Evolutionary conservation across 306 rosid genomes (phyloP).

Genomic region (Medicago truncatula): DNA sequence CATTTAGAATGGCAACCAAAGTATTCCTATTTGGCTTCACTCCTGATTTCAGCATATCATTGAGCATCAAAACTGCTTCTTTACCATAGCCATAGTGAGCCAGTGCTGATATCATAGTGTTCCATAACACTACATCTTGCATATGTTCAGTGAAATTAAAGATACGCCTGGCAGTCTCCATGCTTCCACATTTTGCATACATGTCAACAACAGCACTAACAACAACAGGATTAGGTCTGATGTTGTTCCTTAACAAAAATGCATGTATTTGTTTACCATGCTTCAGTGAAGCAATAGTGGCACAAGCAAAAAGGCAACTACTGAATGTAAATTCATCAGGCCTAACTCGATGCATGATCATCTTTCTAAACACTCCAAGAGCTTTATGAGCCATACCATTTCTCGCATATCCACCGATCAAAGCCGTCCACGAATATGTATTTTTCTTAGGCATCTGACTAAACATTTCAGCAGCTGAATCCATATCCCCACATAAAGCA

Average conservation of each 20-base stretch:
- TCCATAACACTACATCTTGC: conserved; percentile 78
- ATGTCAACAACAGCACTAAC: conserved; percentile 78
- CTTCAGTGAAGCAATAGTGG: conserved; percentile 62
- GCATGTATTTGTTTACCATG: conserved; percentile 78
- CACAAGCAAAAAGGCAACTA: conserved; percentile 82
- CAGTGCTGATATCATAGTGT: conserved; percentile 73
- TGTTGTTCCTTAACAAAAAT: conserved; percentile 58
- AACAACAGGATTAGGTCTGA: conserved; percentile 69
- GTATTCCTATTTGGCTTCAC: conserved; percentile 71
- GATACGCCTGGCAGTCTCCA: conserved; percentile 58
- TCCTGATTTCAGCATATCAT: conserved; percentile 62
- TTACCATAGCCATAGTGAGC: conserved; percentile 68
- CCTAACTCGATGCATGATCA: conserved; percentile 56
- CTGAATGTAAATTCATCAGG: conserved; percentile 89
- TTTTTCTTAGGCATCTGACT: conserved; percentile 73
- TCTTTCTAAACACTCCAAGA: conserved; percentile 62
- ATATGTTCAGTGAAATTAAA: conserved; percentile 57
- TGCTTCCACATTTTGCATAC: conserved; percentile 80
- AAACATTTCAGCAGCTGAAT: conserved; percentile 64
- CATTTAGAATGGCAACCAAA: conserved; percentile 65
- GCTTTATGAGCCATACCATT: conserved; percentile 75
- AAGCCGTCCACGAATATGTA: conserved; percentile 76
- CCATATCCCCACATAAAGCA: conserved; percentile 71
- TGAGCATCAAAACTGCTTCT: conserved; percentile 62
- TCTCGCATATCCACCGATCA: conserved; percentile 75